phyloP scores from a whole-genome alignment of 257 asterid species.

The Primulina huaijiensis region DNA sequence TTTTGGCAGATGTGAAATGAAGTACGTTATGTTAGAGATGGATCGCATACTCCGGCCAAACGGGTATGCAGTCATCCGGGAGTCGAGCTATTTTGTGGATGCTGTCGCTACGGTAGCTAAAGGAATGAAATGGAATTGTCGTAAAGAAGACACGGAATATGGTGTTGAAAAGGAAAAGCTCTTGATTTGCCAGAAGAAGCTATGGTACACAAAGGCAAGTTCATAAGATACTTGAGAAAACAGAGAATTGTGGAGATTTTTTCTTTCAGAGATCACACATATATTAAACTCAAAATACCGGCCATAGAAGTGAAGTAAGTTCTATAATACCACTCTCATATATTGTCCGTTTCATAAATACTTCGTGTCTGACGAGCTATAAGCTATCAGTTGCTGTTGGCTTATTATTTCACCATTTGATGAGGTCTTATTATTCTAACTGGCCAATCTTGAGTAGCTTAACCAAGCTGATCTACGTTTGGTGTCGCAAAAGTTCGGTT shows the following conservation, averaged over 20 bases:
- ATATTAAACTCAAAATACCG: not conserved
- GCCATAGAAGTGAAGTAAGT: not conserved
- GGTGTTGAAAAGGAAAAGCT: conserved; percentile 67
- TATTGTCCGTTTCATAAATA: not conserved
- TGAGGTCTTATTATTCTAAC: too few relatives aligned
- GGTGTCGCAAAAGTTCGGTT: too few relatives aligned
- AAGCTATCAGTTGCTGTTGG: too few relatives aligned
- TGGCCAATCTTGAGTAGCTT: too few relatives aligned
- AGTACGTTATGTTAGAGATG: conserved; percentile 88
- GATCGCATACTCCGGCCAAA: conserved; percentile 89
- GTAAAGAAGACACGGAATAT: conserved; percentile 73
- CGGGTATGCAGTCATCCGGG: conserved; percentile 80
- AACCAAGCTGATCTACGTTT: too few relatives aligned
- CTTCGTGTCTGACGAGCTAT: too few relatives aligned
- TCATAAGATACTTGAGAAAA: not conserved
- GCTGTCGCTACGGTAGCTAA: conserved; percentile 66
- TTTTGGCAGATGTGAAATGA: conserved; percentile 80
- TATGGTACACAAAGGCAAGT: conserved; percentile 57
- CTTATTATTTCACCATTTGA: too few relatives aligned
- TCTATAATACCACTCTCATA: not conserved
- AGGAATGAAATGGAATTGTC: conserved; percentile 96
- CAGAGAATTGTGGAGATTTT: not conserved
- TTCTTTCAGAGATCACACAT: not conserved
- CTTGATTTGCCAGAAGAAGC: conserved; percentile 92
- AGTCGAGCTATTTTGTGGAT: conserved; percentile 67